Conservation (phyloP, 2,329 filamentous ascomycete species). For the Balansia obtecta region DNA sequence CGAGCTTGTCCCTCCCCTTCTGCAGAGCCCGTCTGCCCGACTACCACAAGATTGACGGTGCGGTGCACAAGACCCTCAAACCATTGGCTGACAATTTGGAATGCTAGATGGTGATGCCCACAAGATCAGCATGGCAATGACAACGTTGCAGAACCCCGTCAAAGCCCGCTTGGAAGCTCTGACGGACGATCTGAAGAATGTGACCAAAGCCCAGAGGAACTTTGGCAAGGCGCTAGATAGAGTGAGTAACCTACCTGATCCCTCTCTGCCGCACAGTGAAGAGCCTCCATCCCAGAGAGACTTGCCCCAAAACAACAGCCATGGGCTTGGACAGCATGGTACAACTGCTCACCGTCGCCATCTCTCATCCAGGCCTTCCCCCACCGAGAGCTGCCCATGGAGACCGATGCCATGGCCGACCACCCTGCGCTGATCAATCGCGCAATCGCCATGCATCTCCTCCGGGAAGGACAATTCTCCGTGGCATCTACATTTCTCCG, state of each 20-base stretch:
- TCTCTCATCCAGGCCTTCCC: conserved; percentile 22
- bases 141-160: conserved; percentile 75
- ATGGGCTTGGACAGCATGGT: neutral
- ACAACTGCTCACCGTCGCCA: neutral
- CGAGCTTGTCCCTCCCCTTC: neutral
- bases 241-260: conserved; percentile 28
- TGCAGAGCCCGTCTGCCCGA: neutral
- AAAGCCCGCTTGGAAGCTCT: conserved; percentile 71
- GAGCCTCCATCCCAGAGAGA: neutral
- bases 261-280: neutral
- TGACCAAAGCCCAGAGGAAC: conserved; percentile 69
- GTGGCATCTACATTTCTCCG: conserved; percentile 76
- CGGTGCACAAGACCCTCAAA: conserved; percentile 2
- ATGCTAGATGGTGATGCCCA: conserved; percentile 28
- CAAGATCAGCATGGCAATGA: conserved; percentile 60
- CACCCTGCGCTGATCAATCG: conserved; percentile 74
- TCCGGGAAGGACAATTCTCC: conserved; percentile 85
- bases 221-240: conserved; percentile 80
- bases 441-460: conserved; percentile 90
- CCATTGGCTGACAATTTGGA: conserved; percentile 8
- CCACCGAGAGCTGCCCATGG: conserved; percentile 54
- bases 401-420: conserved; percentile 67
- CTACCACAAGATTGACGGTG: neutral
- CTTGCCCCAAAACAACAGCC: neutral
- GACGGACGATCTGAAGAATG: conserved; percentile 69